Conservation (phyloP, 306 rosid genomes). For the Prunus kanzakura region DNA sequence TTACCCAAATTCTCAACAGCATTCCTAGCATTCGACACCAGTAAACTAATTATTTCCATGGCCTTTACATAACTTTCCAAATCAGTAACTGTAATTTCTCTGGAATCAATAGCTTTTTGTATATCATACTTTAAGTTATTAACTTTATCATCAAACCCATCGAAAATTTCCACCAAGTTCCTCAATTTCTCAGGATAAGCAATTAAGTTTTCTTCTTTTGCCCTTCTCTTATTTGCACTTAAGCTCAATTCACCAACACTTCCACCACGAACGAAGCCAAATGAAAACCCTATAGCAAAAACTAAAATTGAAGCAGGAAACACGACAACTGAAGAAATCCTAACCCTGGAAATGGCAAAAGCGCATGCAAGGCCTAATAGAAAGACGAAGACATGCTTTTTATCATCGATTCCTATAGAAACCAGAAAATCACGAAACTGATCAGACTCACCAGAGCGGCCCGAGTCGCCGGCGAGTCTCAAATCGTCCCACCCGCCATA, state of each 20-base stretch:
- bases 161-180: slow-evolving; percentile 46
- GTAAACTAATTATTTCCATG: slow-evolving; percentile 40
- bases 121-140: slow-evolving; percentile 50
- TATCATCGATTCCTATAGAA: slow-evolving; percentile 65
- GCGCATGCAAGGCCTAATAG: slow-evolving; percentile 73
- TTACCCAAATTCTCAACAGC: slow-evolving; percentile 44
- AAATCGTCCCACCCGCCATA: slow-evolving; percentile 91
- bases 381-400: slow-evolving; percentile 56
- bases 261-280: slow-evolving; percentile 64
- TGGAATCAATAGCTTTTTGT: slow-evolving; percentile 49
- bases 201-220: slow-evolving; percentile 47
- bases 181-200: slow-evolving; percentile 46
- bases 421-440: slow-evolving; percentile 54
- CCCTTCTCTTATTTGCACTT: slow-evolving; percentile 47
- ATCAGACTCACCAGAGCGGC: slow-evolving; percentile 50
- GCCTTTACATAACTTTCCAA: slow-evolving; percentile 54
- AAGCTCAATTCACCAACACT: slow-evolving; percentile 37
- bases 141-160: slow-evolving; percentile 48
- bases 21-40: slow-evolving; percentile 46
- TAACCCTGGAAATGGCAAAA: slow-evolving; percentile 79
- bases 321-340: slow-evolving; percentile 66
- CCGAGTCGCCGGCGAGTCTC: slow-evolving; percentile 25
- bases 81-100: slow-evolving; percentile 54
- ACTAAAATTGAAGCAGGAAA: slow-evolving; percentile 73
- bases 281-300: slow-evolving; percentile 64